Evolutionary conservation across 257 asterid species (phyloP), one percentile per base, ranked within the genome.

Genomic region (Solanum rostratum): DNA sequence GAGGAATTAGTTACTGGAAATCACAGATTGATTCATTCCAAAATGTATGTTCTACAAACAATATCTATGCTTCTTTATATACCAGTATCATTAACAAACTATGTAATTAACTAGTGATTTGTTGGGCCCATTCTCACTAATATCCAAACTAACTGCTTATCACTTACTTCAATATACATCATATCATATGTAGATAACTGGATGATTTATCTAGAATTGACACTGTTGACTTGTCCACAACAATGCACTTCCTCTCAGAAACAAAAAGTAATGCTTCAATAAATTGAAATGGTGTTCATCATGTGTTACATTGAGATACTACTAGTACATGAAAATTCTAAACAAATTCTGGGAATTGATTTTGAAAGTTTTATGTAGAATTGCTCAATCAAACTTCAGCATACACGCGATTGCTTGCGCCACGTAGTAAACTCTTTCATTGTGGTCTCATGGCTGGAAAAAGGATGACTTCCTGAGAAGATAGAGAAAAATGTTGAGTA

Each of bases 381-480:
- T 46, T 73, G 81, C 59, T 49, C 60, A 49, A 49, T 50, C 81
- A 24, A 74, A 46, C 41, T 63, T 74, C 41, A 46, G 46, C 81
- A 8, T 46, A 20, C 50, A 69, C 52, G 3, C 50, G 5, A 70
- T 37, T 0, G 53, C 30, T 70, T 4, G 27, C 4, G 8, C 50
- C 22, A 22, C 41, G 22, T 45, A 10, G 43, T 82, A 50, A 9
- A 82, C 12, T 82, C 85, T n/a, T 50, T 33, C 43, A 68, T 10
- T 63, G 85, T 63, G 63, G 60, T 63, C 63, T 63, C 79, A 82
- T 82, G 33, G 85, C 63, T 10, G 79, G 63, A 82, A 82, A 62
- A 45, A 82, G 59, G 27, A 82, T 82, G 2, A 24, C 63, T 82
- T 63, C 85, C 85, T 63, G 49, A 33, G 53, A 80, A 33, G 22